Base-by-base conservation (phyloP, 225 moss, liverwort and hornwort genomes). In the Asterella californica region DNA sequence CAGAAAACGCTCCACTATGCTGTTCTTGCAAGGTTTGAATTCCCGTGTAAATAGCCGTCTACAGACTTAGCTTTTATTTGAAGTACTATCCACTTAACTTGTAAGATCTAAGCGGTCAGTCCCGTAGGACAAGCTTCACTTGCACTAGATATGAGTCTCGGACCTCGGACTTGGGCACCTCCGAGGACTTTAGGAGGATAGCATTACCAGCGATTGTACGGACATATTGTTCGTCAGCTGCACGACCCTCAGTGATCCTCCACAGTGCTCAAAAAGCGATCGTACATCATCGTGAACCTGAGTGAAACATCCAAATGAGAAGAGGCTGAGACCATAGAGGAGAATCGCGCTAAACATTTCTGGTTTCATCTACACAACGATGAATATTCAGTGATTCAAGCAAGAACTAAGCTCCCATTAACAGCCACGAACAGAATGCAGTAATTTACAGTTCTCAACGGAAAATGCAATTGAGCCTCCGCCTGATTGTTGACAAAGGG, bases 181-280 rank as follows among this genome's bases (percentile, higher is more conserved):
- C 33, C 32, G 65, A 65, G 4, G 12, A 70, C 7, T 30, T 76
- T 14, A 30, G 6, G n/a, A 64, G 46, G 37, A 45, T 29, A 10
- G 27, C 32, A 62, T 50, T 83, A 89, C 88, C 88, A 89, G 50
- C 32, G 82, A 78, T 65, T 83, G 82, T 15, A 79, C 61, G 36
- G 97, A 84, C 97, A 95, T 93, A 49, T 83, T 89, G 48, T 90
- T 91, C 36, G 93, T 90, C 55, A 99, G 85, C 83, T 99, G 97
- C 61, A 92, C 95, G 25, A 92, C 95, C 29, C 86, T 88, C 46
- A 92, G 66, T 25, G 82, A 81, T 63, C 88, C 88, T 48, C 97
- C 94, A 74, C 93, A 95, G 48, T 93, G 88, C 79, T 93, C 93
- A 46, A 92, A 78, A 68, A 99, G 85, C 76, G 90, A 91, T 37